Evolutionary conservation across 2,329 filamentous ascomycete species (phyloP).

Genomic region (Leptoxyphium fumago): DNA sequence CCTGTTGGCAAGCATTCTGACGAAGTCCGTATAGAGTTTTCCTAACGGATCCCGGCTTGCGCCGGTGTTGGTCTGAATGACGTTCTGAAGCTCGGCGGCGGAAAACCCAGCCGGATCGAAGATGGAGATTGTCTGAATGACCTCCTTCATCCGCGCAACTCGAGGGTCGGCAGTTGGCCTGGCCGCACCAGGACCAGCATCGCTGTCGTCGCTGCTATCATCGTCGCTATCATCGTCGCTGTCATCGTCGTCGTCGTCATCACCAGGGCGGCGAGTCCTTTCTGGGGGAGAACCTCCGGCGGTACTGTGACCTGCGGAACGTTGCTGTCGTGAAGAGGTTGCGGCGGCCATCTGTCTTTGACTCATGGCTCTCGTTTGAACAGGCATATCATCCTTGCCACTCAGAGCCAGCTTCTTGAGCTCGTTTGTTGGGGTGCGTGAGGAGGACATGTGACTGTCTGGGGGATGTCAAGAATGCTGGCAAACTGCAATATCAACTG

Average conservation of each 20-base stretch:
- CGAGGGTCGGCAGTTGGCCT: neutral
- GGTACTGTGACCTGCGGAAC: neutral
- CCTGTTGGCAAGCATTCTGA: neutral
- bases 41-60: neutral
- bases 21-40: neutral
- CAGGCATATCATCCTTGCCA: neutral
- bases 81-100: neutral
- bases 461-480: neutral
- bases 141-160: neutral
- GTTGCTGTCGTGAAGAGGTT: neutral
- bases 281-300: neutral
- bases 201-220: neutral
- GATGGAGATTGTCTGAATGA: neutral
- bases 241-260: neutral
- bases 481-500: neutral
- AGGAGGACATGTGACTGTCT: neutral
- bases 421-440: neutral
- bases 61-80: neutral
- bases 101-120: neutral
- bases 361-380: neutral
- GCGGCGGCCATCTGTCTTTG: neutral
- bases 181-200: neutral
- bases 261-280: neutral
- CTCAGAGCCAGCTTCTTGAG: neutral
- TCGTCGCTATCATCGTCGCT: neutral